Evolutionary conservation across 306 rosid species (phyloP).

Genomic region (Erythrophleum fordii): DNA sequence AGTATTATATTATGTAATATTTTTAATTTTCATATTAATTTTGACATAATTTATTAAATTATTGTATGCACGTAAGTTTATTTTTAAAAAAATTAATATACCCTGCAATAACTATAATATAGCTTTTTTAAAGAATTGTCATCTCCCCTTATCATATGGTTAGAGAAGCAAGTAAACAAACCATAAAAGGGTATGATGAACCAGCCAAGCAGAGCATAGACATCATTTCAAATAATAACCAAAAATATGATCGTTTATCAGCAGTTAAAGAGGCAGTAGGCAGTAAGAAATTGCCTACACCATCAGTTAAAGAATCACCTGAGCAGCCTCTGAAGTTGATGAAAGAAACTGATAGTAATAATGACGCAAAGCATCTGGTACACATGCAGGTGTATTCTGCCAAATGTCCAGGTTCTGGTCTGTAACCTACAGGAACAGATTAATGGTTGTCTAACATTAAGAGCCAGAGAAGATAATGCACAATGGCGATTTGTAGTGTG

Average conservation of each 20-base stretch:
- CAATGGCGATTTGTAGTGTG: slow-evolving; percentile 4
- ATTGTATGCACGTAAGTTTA: neutral
- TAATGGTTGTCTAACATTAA: slow-evolving; percentile 21
- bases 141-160: neutral
- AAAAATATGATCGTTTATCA: neutral
- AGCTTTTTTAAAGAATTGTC: neutral
- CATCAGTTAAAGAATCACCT: slow-evolving; percentile 61
- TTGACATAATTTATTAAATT: neutral
- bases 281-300: slow-evolving; percentile 32
- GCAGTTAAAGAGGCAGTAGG: neutral
- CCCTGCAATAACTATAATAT: neutral
- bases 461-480: slow-evolving; percentile 17
- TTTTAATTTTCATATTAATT: neutral
- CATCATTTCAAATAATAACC: neutral
- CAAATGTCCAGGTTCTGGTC: slow-evolving; percentile 87
- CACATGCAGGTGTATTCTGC: slow-evolving; percentile 86
- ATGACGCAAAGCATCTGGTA: slow-evolving; percentile 96
- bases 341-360: slow-evolving; percentile 93
- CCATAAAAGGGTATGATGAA: neutral
- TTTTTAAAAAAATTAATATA: neutral
- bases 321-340: slow-evolving; percentile 94
- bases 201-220: neutral
- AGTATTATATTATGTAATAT: neutral
- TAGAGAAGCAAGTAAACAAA: neutral
- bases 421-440: slow-evolving; percentile 67